Evolutionary conservation across 192 early-diverging fungal genomes (phyloP), one percentile per base, ranked within the genome.

Genomic region (Coemansia sp.): DNA sequence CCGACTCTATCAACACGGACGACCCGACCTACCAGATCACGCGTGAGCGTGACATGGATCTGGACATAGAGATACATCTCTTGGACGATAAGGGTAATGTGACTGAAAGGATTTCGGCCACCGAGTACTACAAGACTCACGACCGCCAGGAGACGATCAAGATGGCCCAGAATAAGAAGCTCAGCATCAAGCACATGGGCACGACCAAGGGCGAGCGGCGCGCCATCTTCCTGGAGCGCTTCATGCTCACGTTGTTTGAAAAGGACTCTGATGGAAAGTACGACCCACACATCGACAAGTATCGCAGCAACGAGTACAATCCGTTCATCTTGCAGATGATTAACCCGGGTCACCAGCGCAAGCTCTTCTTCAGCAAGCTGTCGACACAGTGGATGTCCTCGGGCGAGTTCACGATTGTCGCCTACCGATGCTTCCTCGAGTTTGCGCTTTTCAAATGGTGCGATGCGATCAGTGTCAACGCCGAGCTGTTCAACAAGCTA

Each of bases 221-320:
- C 17, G 80, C 80, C 4, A 83, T 77, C 27, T 51, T 83, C 50
- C 65, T 83, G 0, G 80, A 83, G 69, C 71, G 80, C 45, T 83
- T 83, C 33, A 83, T 83, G 80, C 72, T 83, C 16, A 83, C 80
- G n/a, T 37, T 83, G 50, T 78, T 83, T 45, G 79, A 77, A 27
- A 78, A 77, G 69, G 70, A 48, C 45, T 45, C 70, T 3, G 69
- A 74, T 51, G 59, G 72, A 35, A 83, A 69, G 54, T 83, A 72
- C 41, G 80, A 83, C 29, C 76, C 81, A 41, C 60, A 76, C 35
- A 78, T 84, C 33, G 59, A 76, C 44, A 68, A 73, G 70, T 84
- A 84, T 68, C 77, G 76, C 13, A 31, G 39, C 34, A 72, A 77
- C 64, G 81, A 84, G 74, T 84, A 84, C 62, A 84, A 84, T 14